Percentiles rank a stretch among this genome's conserved stretches.
These are phyloP conservation scores for Beauveria pseudobassiana DNA, from an alignment of 2,329 filamentous ascomycete species.

Conservation along the genomic window DNA sequence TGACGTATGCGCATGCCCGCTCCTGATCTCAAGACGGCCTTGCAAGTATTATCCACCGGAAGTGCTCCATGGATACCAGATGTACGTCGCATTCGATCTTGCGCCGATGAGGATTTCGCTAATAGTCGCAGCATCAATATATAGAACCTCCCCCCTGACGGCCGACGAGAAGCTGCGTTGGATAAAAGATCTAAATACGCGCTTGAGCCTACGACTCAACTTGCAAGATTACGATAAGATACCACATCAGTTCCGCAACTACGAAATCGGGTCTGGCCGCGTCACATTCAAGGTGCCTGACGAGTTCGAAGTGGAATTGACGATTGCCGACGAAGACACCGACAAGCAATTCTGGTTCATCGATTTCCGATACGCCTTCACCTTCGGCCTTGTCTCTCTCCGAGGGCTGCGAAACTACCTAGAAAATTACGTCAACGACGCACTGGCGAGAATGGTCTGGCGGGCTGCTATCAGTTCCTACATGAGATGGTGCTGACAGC, in stretches of 20 bases:
- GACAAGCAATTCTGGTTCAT: constrained; percentile 88
- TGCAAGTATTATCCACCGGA: constrained; percentile 76
- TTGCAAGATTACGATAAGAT: constrained; percentile 71
- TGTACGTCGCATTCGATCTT: constrained; percentile 36
- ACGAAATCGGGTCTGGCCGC: constrained; percentile 74
- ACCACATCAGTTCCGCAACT: constrained; percentile 69
- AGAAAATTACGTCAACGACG: constrained; percentile 64
- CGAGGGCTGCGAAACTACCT: constrained; percentile 57
- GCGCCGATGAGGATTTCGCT: not conserved
- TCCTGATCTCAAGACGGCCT: constrained; percentile 83
- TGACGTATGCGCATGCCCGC: constrained; percentile 72
- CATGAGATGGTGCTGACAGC: constrained; percentile 85
- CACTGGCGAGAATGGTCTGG: constrained; percentile 62
- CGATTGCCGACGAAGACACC: constrained; percentile 78
- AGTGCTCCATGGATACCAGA: constrained; percentile 73
- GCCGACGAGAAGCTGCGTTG: constrained; percentile 65
- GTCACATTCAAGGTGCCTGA: constrained; percentile 76
- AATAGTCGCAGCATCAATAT: constrained; percentile 60
- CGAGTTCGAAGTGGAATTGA: constrained; percentile 91
- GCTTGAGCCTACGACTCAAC: constrained; percentile 75
- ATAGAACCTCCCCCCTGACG: constrained; percentile 64
- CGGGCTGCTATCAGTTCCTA: constrained; percentile 76
- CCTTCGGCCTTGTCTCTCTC: constrained; percentile 58
- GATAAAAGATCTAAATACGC: constrained; percentile 73
- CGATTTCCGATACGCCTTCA: constrained; percentile 79